Base-by-base conservation (phyloP, 2,329 filamentous ascomycete genomes). In the Paracoccidioides lutzii region DNA sequence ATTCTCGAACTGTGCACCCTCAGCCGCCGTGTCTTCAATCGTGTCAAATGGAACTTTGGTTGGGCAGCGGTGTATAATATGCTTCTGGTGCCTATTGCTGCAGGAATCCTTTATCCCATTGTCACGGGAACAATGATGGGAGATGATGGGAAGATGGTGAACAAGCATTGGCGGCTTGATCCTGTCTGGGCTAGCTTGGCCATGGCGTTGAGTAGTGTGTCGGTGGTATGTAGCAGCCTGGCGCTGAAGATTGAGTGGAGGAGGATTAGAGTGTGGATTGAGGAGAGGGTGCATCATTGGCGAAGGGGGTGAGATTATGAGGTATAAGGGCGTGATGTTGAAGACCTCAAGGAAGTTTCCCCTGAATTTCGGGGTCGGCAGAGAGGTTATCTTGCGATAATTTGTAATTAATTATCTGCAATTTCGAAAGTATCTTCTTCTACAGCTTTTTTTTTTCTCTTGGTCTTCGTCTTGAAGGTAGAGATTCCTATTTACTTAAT, bases 141-240 rank as follows among this genome's bases (percentile, higher is more conserved):
- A 38, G 63, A 66, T 60, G 66, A 69, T 60, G 68, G 64, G 30
- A 63, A 64, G 45, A 63, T 58, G 57, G 67, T 69, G 37, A 59
- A 67, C 58, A 64, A 64, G 9, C 72, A 74, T 52, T 77, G 74
- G 72, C 66, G 74, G 38, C 58, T 78, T 7, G 74, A 73, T 59
- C 76, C 76, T 0, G 75, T 77, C 5, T 96, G 90, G 90, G 91
- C 90, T 4, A 85, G 84, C 61, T 71, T 95, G 67, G 90, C 90
- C 0, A 97, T 96, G 91, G 91, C 91, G 32, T 71, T 90, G 69
- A 95, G 90, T 70, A 91, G 87, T 69, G 84, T 96, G 61, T 93
- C 87, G 65, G 90, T 97, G 48, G 86, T 96, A 52, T 73, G 81
- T 66, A 95, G 89, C 68, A 91, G 87, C 73, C 71, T 95, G 64